Percentiles rank a stretch among this genome's conserved stretches.
phyloP scores from a whole-genome alignment of 257 asterid genomes.

The Anisodus tanguticus region DNA sequence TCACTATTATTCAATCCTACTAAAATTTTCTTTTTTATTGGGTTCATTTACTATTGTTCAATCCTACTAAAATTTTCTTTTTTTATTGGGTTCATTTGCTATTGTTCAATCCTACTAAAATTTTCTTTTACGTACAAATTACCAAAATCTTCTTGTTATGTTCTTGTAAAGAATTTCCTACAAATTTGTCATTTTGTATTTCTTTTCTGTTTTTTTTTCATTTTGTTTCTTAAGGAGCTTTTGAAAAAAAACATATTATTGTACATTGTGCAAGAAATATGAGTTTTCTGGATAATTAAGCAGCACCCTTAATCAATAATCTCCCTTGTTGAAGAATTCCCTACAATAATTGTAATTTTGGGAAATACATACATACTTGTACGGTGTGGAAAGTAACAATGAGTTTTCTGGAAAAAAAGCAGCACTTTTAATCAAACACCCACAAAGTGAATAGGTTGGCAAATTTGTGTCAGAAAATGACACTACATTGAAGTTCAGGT shows the following conservation, averaged over 20 bases:
- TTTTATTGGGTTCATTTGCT: too few species aligned
- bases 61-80: too few species aligned
- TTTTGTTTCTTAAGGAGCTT: too few species aligned
- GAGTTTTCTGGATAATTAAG: background rate
- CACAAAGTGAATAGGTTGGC: slow-evolving; percentile 23
- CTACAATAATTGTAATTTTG: background rate
- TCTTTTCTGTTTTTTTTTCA: too few species aligned
- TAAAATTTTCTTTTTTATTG: too few species aligned
- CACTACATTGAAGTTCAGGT: slow-evolving; percentile 41
- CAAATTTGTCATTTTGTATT: background rate
- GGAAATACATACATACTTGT: too few species aligned
- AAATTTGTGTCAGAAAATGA: slow-evolving; percentile 33
- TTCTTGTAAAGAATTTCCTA: background rate
- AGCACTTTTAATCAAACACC: slow-evolving; percentile 21
- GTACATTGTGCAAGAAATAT: background rate
- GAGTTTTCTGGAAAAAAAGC: background rate
- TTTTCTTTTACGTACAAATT: too few species aligned
- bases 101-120: too few species aligned
- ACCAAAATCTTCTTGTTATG: too few species aligned
- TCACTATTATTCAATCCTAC: too few species aligned
- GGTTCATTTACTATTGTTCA: too few species aligned
- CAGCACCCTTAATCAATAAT: background rate
- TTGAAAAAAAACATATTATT: background rate
- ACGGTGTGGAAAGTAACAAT: background rate
- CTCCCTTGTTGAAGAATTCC: background rate